Evolutionary conservation across 208 protist genomes (phyloP).

Genomic region (Leishmania major): DNA sequence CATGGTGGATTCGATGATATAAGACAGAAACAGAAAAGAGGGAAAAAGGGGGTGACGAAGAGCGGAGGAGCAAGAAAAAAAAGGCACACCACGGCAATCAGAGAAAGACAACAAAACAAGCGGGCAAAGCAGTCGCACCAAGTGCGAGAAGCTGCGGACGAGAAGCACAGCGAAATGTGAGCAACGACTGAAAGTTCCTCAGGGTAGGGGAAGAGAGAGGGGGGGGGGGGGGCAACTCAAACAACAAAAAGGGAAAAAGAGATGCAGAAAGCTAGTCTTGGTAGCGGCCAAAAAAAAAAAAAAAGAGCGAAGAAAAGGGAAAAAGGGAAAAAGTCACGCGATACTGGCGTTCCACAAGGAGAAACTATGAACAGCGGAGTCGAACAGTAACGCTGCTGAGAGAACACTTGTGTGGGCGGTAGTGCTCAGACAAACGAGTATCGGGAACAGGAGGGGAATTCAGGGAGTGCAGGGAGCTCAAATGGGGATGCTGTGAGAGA

Average conservation of each 20-base stretch:
- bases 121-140: not conserved
- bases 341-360: not conserved
- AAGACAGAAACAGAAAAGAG: not conserved
- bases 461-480: not conserved
- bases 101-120: slow-evolving; percentile 2
- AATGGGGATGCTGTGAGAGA: not conserved
- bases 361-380: not conserved
- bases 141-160: not conserved
- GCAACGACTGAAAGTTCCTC: not conserved
- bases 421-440: not conserved
- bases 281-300: slow-evolving; percentile 1
- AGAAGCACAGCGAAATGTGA: not conserved
- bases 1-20: slow-evolving; percentile 8
- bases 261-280: not conserved
- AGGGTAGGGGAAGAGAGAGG: not conserved
- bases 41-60: not conserved
- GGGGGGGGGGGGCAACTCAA: not conserved
- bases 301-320: not conserved
- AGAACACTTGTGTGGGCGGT: not conserved
- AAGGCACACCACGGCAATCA: not conserved
- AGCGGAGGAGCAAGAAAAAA: not conserved
- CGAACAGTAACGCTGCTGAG: not conserved
- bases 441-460: not conserved
- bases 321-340: not conserved
- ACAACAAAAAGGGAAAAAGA: not conserved